These are phyloP conservation scores for Flaveria floridana DNA, from an alignment of 140 eudicot genomes.

Conservation along the genomic window DNA sequence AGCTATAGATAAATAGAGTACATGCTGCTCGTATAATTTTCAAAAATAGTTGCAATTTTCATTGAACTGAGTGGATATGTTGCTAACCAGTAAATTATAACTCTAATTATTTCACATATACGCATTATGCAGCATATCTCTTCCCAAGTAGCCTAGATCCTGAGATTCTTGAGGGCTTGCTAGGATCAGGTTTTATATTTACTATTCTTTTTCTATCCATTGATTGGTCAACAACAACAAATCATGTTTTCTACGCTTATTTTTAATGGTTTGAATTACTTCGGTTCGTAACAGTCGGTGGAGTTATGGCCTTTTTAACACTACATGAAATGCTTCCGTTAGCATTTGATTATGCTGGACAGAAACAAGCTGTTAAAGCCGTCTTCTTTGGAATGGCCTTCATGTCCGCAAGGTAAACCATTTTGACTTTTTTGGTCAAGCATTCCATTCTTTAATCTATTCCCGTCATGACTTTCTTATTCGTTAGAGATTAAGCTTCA, in stretches of 20 bases:
- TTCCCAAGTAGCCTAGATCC: constrained; percentile 89
- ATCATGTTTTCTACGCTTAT: not conserved
- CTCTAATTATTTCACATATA: constrained; percentile 10
- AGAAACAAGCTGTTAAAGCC: constrained; percentile 95
- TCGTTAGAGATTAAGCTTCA: not conserved
- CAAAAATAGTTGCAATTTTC: not conserved
- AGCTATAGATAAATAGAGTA: too few species aligned
- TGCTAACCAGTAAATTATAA: not conserved
- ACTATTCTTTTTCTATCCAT: not conserved
- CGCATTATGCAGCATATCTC: constrained; percentile 74
- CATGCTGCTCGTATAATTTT: too few species aligned
- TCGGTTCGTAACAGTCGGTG: constrained; percentile 58
- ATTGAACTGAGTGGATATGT: not conserved
- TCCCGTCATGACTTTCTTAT: not conserved
- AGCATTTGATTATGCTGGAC: constrained; percentile 98
- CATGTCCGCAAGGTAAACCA: constrained; percentile 90
- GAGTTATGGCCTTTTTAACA: constrained; percentile 98
- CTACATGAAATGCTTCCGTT: constrained; percentile 95
- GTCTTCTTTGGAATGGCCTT: constrained; percentile 97
- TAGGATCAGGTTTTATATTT: constrained; percentile 67
- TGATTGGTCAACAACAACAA: not conserved
- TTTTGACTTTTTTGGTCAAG: constrained; percentile 22
- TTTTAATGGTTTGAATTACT: not conserved
- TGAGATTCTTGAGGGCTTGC: constrained; percentile 92
- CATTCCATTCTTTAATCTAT: not conserved